Conservation (phyloP, 495 filamentous ascomycete genomes). For the Clavariopsis aquatica region DNA sequence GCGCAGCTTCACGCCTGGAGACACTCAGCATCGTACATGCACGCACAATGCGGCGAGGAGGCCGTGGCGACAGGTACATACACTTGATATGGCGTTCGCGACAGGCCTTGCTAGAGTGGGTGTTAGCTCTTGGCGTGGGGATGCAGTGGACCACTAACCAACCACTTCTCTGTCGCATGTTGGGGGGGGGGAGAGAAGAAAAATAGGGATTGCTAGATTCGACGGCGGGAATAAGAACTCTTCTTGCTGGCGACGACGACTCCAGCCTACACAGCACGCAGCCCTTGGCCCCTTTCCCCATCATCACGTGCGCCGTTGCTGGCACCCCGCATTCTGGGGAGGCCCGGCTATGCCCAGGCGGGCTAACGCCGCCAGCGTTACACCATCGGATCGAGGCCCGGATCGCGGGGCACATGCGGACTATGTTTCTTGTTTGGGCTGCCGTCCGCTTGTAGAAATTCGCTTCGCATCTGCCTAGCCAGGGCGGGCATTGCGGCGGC, state of each 20-base stretch:
- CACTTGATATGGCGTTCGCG: constrained; percentile 26
- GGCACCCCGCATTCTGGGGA: not conserved
- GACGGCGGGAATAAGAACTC: constrained; percentile 14
- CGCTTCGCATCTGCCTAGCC: not conserved
- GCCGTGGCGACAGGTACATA: not conserved
- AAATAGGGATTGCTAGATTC: not conserved
- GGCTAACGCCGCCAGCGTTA: not conserved
- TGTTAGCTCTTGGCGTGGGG: not conserved
- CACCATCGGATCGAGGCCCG: not conserved
- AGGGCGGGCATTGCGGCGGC: not conserved
- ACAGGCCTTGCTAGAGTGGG: constrained; percentile 11
- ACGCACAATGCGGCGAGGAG: no score
- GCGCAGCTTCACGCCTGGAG: constrained; percentile 19
- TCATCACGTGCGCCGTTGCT: not conserved
- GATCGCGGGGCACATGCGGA: not conserved
- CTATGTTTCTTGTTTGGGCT: not conserved
- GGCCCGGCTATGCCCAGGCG: not conserved
- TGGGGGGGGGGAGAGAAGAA: not conserved
- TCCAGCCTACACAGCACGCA: no score
- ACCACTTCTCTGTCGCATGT: constrained; percentile 15
- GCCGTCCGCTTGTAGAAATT: not conserved
- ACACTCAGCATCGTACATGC: not conserved
- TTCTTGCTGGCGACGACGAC: constrained; percentile 2
- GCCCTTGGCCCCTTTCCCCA: no score
- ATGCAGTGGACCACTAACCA: constrained; percentile 7